Evolutionary conservation across 345 rosid species (phyloP).

Genomic region (Rubroshorea leprosula): DNA sequence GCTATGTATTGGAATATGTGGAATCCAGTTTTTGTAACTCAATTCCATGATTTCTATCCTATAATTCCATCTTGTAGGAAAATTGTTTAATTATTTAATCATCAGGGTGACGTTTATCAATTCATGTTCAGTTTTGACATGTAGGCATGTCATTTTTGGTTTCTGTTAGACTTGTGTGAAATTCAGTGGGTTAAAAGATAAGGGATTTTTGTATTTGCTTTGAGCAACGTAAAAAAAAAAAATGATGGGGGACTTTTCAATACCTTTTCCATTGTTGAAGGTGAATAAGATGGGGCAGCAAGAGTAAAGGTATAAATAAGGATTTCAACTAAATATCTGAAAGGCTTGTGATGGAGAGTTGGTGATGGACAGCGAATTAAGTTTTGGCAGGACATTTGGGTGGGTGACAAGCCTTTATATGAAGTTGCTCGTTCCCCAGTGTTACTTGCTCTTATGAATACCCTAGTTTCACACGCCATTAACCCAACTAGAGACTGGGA

Average conservation of each 20-base stretch:
- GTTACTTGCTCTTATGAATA: no score
- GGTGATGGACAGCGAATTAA: no score
- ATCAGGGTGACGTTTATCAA: not conserved
- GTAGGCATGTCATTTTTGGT: not conserved
- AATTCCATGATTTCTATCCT: not conserved
- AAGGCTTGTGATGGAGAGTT: no score
- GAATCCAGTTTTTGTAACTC: not conserved
- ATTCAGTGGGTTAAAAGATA: not conserved
- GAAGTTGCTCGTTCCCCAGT: no score
- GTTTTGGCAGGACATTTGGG: no score
- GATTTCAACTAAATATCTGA: no score
- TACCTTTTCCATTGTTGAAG: conserved; percentile 31
- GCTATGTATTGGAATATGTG: not conserved
- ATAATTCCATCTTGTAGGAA: not conserved
- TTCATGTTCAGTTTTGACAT: not conserved
- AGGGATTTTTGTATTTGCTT: conserved; percentile 1
- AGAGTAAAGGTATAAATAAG: no score
- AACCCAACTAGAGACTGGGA: no score
- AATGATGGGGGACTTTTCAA: no score
- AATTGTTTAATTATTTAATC: not conserved
- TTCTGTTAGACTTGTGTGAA: not conserved
- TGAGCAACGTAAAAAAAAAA: no score
- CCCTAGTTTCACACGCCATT: no score
- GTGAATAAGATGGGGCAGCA: conserved; percentile 88
- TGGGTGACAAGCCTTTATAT: no score